Evolutionary conservation across 2,329 filamentous ascomycete species (phyloP).

Genomic region (Hypocreales sp.): DNA sequence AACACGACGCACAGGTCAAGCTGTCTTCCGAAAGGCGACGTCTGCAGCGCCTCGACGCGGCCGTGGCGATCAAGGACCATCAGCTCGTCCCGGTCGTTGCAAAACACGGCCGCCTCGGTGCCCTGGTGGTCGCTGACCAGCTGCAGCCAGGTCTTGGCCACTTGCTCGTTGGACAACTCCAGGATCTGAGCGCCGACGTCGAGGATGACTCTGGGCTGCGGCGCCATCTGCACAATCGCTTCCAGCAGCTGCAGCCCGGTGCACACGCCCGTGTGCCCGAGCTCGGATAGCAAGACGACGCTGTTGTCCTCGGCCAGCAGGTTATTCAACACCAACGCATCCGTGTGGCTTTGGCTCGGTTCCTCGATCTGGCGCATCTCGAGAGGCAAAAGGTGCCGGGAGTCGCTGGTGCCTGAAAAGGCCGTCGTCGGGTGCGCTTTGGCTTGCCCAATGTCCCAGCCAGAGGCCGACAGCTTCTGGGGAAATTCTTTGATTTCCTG

Average conservation of each 20-base stretch:
- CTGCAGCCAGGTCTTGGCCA: constrained; percentile 37
- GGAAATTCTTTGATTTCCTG: constrained; percentile 46
- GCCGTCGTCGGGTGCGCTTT: constrained; percentile 36
- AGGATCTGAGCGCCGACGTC: constrained; percentile 58
- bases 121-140: background rate
- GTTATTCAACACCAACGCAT: constrained; percentile 45
- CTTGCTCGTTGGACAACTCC: constrained; percentile 38
- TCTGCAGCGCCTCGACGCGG: constrained; percentile 29
- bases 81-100: constrained; percentile 36
- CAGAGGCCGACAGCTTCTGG: constrained; percentile 43
- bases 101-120: constrained; percentile 31
- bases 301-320: constrained; percentile 36
- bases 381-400: constrained; percentile 35
- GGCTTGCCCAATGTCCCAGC: constrained; percentile 42
- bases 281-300: constrained; percentile 7
- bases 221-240: constrained; percentile 18
- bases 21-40: constrained; percentile 40
- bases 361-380: constrained; percentile 38
- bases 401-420: constrained; percentile 54
- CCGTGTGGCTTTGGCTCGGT: constrained; percentile 39
- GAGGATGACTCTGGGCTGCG: constrained; percentile 40
- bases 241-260: constrained; percentile 24
- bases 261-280: background rate
- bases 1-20: constrained; percentile 47
- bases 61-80: constrained; percentile 33